phyloP scores from a whole-genome alignment of 768 basidiomycete species.

The Agaricus subrufescens region DNA sequence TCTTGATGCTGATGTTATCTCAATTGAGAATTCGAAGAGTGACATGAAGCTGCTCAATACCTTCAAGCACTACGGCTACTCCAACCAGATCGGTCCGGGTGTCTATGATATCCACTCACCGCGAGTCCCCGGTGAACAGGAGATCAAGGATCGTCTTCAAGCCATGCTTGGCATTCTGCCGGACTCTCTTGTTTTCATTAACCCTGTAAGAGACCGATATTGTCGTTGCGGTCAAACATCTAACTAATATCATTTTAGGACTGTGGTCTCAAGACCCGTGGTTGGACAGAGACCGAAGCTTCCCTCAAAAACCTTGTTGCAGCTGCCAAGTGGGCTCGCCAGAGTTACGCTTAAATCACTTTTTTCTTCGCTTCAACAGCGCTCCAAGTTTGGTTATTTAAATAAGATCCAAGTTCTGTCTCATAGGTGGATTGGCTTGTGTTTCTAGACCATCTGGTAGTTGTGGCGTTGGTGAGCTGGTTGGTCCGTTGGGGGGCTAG shows the following conservation, averaged over 20 bases:
- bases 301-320: slow-evolving; percentile 83
- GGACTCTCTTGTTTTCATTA: slow-evolving; percentile 79
- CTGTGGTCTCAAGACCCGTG: slow-evolving; percentile 98
- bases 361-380: slow-evolving; percentile 86
- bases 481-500: slow-evolving; percentile 7
- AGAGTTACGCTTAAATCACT: slow-evolving; percentile 63
- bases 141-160: slow-evolving; percentile 90
- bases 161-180: slow-evolving; percentile 81
- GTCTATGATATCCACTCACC: slow-evolving; percentile 99
- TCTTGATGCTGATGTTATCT: slow-evolving; percentile 98
- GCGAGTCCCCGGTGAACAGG: slow-evolving; percentile 89
- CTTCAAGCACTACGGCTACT: slow-evolving; percentile 94
- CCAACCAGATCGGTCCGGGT: slow-evolving; percentile 96
- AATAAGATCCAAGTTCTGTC: slow-evolving; percentile 22
- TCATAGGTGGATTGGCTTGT: slow-evolving; percentile 16
- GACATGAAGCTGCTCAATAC: slow-evolving; percentile 96
- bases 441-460: slow-evolving; percentile 49
- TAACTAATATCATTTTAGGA: slow-evolving; percentile 40
- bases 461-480: slow-evolving; percentile 28
- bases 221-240: background rate
- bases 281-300: slow-evolving; percentile 96
- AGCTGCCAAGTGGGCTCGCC: slow-evolving; percentile 91
- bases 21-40: slow-evolving; percentile 96
- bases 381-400: slow-evolving; percentile 66
- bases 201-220: slow-evolving; percentile 52